Base-by-base conservation (phyloP, 2,329 filamentous ascomycete species). In the Verticillium tricorpus region DNA sequence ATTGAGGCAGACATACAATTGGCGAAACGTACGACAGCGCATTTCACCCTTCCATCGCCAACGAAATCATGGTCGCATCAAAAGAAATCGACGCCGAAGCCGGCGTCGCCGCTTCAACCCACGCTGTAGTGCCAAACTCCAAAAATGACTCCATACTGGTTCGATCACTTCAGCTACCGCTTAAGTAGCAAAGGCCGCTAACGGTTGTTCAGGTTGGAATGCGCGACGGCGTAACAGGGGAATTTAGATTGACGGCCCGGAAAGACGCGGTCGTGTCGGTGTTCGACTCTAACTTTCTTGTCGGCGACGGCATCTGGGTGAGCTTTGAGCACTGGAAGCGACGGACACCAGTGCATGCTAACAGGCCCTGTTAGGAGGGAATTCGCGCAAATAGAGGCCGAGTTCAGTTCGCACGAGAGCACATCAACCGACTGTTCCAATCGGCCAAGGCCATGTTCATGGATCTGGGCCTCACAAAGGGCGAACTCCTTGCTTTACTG, bases 391-490 rank as follows among this genome's bases (percentile, higher is more conserved):
- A 65, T 50, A 60, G 61, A 17, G 69, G 70, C 15, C 62, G 65
- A 0, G 58, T 72, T 2, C 69, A 71, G 31, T 71, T 72, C 62
- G 69, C 69, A 12, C 60, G 61, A 6, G 70, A 69, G 15, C 70
- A 72, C 58, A 66, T 72, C 52, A 63, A 69, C 60, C 66, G 70
- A 1, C 64, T 72, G 0, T 72, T 69, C 58, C 70, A 72, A 19
- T 66, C 69, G 2, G 70, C 70, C 28, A 71, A 71, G 28, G 70
- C 70, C 25, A 71, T 71, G 69, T 65, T 64, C 40, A 71, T 71
- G 69, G 69, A 71, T 32, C 56, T 72, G 11, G 70, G 69, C 2
- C 60, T 72, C 11, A 64, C 63, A 2, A 71, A 71, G 37, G 63
- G 64, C n/a, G 68, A 67, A 1, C 65, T 72, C 4, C 57, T 71